phyloP scores from a whole-genome alignment of 768 basidiomycete species.

The Boletus insuetus region DNA sequence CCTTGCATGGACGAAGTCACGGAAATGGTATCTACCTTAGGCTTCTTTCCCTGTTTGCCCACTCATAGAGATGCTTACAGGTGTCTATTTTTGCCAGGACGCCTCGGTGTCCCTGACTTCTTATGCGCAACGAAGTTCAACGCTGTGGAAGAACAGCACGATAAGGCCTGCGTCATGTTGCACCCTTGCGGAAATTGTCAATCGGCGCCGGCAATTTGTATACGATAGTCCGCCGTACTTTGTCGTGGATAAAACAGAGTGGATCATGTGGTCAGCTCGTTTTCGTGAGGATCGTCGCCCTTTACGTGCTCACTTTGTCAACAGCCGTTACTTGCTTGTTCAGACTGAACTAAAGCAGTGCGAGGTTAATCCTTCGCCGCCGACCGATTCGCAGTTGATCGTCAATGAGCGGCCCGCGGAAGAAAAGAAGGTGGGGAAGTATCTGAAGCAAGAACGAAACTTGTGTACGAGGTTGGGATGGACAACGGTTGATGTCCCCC shows the following conservation, averaged over 20 bases:
- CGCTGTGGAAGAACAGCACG: constrained; percentile 50
- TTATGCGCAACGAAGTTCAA: constrained; percentile 30
- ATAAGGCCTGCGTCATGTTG: constrained; percentile 47
- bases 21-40: constrained; percentile 51
- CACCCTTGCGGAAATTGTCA: constrained; percentile 66
- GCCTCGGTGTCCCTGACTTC: constrained; percentile 43
- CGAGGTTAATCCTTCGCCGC: neutral
- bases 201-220: constrained; percentile 55
- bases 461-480: neutral
- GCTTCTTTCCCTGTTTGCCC: neutral
- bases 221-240: constrained; percentile 52
- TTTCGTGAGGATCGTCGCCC: neutral
- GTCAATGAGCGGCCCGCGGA: neutral
- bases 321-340: constrained; percentile 63
- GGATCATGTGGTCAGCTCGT: constrained; percentile 61
- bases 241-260: constrained; percentile 59
- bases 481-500: constrained; percentile 50
- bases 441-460: constrained; percentile 48
- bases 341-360: constrained; percentile 10
- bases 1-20: constrained; percentile 57
- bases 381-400: too few species aligned
- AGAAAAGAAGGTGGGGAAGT: constrained; percentile 28
- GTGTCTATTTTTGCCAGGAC: constrained; percentile 69
- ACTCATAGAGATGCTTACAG: constrained; percentile 29
- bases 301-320: neutral